Evolutionary conservation across 140 eudicot species (phyloP).

Genomic region (Cichorium intybus): DNA sequence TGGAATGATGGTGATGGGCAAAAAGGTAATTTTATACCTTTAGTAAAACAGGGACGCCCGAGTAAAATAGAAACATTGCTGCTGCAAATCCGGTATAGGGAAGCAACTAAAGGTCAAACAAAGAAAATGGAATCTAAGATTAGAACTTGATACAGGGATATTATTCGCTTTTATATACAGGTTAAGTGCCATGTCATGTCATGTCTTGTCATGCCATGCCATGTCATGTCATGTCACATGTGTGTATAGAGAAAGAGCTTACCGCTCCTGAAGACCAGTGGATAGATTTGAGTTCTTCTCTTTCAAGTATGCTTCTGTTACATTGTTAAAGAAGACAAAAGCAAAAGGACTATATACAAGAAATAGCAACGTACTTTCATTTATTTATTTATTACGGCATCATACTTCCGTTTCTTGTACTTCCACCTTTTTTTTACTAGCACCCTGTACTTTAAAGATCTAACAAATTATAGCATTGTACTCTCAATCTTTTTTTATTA

Average conservation of each 20-base stretch:
- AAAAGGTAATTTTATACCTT: slow-evolving; percentile 48
- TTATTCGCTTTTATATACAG: neutral
- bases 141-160: neutral
- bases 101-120: slow-evolving; percentile 50
- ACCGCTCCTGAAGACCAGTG: slow-evolving; percentile 89
- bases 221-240: no score
- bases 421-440: neutral
- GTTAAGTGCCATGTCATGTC: no score
- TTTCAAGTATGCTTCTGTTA: slow-evolving; percentile 75
- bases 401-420: neutral
- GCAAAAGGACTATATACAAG: neutral
- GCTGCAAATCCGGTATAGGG: slow-evolving; percentile 75
- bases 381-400: no score
- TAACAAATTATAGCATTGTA: no score
- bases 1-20: neutral
- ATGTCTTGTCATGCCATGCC: no score
- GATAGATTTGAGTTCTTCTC: slow-evolving; percentile 76
- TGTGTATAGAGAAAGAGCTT: slow-evolving; percentile 10
- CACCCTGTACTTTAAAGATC: neutral
- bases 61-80: slow-evolving; percentile 91
- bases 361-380: neutral
- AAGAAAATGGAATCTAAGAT: neutral
- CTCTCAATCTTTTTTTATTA: no score
- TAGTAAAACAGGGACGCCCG: slow-evolving; percentile 78
- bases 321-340: slow-evolving; percentile 42